Evolutionary conservation across 2,329 filamentous ascomycete genomes (phyloP), one percentile per base, ranked within the genome.

Genomic region (Zalaria obscura): DNA sequence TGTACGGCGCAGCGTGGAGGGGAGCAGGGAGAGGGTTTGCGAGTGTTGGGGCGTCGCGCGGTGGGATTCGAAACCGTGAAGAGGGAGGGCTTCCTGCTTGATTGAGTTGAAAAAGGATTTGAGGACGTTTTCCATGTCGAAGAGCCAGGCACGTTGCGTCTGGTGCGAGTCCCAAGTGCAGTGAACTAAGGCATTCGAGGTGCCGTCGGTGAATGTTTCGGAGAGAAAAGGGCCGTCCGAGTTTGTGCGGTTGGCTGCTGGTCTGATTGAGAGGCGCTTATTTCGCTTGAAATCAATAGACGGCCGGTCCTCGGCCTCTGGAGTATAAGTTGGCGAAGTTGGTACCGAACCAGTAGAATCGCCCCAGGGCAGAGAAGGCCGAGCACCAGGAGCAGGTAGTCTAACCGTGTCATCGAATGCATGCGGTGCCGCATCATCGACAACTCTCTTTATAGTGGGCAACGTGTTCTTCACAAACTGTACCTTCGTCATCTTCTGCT

Each of bases 381-480:
- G 45, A 10, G 50, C 37, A 3, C 40, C 27, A 5, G 39, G 43
- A 3, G 43, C 45, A 7, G 44, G 41, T 5, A 53, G 48, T 27
- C 51, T 47, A 25, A 56, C 44, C 1, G 54, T 56, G 3, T 56
- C 55, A 5, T 80, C 73, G 47, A 82, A 81, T 1, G 72, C 72
- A 45, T 78, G 73, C 1, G 83, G 76, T 1, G 70, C 75, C n/a
- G 79, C 76, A 51, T 93, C 85, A 33, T 72, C 67, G 6, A 87
- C 72, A 8, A 84, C 79, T 38, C 86, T 78, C 44, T 76, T 77
- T 47, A 98, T 83, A 0, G 89, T 94, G 1, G 83, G 82, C 70
- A 96, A 80, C 4, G 91, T 95, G 57, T 98, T 98, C 62, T 93
- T 93, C 56, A 98, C 76, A 55, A 96, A 98, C 55, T 96, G 89